phyloP scores from a whole-genome alignment of 495 filamentous ascomycete species.

The Neurospora pannonica region DNA sequence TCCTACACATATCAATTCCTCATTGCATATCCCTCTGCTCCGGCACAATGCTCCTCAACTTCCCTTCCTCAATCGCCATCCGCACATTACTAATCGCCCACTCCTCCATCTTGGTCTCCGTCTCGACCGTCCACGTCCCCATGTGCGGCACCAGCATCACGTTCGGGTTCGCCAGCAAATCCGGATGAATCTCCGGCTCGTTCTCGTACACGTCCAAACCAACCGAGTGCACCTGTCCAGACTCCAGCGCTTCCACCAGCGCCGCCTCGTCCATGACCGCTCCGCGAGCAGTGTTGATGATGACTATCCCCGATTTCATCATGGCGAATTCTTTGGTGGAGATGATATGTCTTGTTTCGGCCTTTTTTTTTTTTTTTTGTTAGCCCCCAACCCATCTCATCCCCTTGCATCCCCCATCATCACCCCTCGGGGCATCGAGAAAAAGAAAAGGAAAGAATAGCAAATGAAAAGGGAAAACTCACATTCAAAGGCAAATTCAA shows the following conservation, averaged over 20 bases:
- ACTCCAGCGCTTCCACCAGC: slow-evolving; percentile 58
- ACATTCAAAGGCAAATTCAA: slow-evolving; percentile 71
- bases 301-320: slow-evolving; percentile 64
- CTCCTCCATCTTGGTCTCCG: slow-evolving; percentile 69
- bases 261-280: slow-evolving; percentile 64
- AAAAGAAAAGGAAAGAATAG: too few species aligned
- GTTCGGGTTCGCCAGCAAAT: slow-evolving; percentile 56
- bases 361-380: slow-evolving; percentile 27
- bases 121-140: slow-evolving; percentile 55
- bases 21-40: slow-evolving; percentile 45
- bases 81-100: slow-evolving; percentile 61
- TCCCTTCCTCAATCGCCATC: slow-evolving; percentile 52
- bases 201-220: slow-evolving; percentile 81
- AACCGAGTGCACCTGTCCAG: slow-evolving; percentile 54
- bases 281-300: slow-evolving; percentile 64
- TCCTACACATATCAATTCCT: background rate
- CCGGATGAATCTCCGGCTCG: slow-evolving; percentile 63
- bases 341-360: slow-evolving; percentile 58
- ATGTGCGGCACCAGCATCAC: slow-evolving; percentile 76
- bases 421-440: too few species aligned
- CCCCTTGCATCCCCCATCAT: too few species aligned
- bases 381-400: too few species aligned
- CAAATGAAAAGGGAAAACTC: too few species aligned
- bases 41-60: slow-evolving; percentile 58
- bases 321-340: slow-evolving; percentile 49